Evolutionary conservation across 208 protist genomes (phyloP), one percentile per base, ranked within the genome.

Genomic region (Leishmania mexicana): DNA sequence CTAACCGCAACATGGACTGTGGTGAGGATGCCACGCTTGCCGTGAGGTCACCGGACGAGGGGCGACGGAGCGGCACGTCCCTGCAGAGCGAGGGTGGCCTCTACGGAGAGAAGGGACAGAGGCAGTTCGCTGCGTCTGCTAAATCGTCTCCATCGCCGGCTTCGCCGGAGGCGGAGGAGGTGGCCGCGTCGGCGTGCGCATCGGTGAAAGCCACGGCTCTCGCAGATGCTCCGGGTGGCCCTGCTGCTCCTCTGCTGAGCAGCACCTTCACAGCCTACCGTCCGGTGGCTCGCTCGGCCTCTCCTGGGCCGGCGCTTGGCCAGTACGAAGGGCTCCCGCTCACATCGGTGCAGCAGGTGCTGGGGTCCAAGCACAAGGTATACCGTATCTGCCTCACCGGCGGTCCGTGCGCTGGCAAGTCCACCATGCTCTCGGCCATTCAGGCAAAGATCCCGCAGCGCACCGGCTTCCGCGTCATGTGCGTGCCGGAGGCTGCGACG

Each of bases 321-420:
- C 76, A 90, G 40, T 93, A 96, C 83, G 80, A 78, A 19, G 78
- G 80, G 1, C 88, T 95, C 38, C 71, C 87, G 8, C 85, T 95
- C 3, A 72, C 70, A 8, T 76, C 81, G 5, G 81, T 95, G n/a
- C 88, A 94, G 75, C 71, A 88, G 71, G 85, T 84, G 35, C 81
- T 96, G 28, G 84, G 87, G 79, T 60, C 76, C 62, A 89, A 89
- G 45, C 90, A 93, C 80, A 73, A 76, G 8, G 88, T 96, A 38
- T 90, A 92, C 73, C 87, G 89, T 31, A 85, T 97, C 62, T 94
- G 92, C 71, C 82, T 97, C 45, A 97, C 94, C 10, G 94, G 94
- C 47, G 94, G 94, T 15, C 94, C 94, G 4, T 97, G 94, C 71
- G 94, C 90, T 0, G 94, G 94, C 58, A 97, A 97, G 86, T 94